Conservation (phyloP, 192 early-diverging fungal genomes). For the Phycomyces blakesleeanus region DNA sequence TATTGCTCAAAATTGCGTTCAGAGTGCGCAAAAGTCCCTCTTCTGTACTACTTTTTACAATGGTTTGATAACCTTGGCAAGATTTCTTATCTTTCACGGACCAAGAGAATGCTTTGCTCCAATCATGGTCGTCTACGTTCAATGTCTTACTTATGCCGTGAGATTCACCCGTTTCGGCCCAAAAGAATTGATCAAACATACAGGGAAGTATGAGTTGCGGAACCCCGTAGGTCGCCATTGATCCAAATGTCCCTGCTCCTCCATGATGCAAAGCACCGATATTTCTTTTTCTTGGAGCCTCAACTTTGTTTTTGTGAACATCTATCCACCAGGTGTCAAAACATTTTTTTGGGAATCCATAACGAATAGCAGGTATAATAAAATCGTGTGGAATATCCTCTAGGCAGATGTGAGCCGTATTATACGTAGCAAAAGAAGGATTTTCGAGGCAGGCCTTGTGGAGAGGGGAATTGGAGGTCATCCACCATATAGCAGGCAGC, state of each 20-base stretch:
- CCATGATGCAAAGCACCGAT: not conserved
- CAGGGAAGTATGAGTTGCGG: not conserved
- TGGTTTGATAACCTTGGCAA: not conserved
- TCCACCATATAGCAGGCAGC: not conserved
- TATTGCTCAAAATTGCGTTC: not conserved
- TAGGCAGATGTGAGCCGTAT: not conserved
- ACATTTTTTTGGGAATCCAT: not conserved
- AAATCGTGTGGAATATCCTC: not conserved
- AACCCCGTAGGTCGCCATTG: not conserved
- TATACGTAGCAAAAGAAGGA: not conserved
- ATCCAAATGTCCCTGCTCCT: slow-evolving; percentile 1
- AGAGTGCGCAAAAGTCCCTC: not conserved
- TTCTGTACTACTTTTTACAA: not conserved
- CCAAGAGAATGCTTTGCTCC: not conserved
- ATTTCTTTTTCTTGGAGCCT: not conserved
- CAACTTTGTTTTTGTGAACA: not conserved
- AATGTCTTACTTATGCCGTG: not conserved
- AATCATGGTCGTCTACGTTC: not conserved
- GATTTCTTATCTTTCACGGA: not conserved
- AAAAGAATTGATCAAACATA: not conserved
- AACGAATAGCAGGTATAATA: not conserved
- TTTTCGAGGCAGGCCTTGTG: not conserved
- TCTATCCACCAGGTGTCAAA: not conserved
- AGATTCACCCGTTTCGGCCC: not conserved
- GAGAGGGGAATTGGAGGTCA: not conserved